Base-by-base conservation (phyloP, 2,329 filamentous ascomycete genomes). In the Fusarium buharicum region DNA sequence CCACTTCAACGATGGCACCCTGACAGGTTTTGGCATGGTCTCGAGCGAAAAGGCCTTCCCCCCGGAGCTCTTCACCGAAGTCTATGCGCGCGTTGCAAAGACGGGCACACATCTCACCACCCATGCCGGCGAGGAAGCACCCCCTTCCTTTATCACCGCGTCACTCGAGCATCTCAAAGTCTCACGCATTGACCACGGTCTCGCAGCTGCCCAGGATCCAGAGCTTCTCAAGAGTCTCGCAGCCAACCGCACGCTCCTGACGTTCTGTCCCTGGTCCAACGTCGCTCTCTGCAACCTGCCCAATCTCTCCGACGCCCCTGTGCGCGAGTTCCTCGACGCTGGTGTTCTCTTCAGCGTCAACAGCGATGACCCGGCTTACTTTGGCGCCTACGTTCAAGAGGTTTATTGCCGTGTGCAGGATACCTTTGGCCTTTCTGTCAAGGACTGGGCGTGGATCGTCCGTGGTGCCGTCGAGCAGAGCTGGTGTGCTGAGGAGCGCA, bases 81-180 rank as follows among this genome's bases (percentile, higher is more conserved):
- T 90, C 33, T 94, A 88, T 60, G 69, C 70, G 37, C 67, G 68
- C 30, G 70, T 73, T 70, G 75, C 81, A 17, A 88, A 85, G 0
- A 73, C 74, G 22, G 77, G 78, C 24, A 84, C 85, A 0, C 80
- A 80, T 24, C 79, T 86, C n/a, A 93, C 90, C 0, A 86, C 90
- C 3, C 90, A 93, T 73, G 90, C 88, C 3, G 90, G 90, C 48
- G 90, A 93, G 73, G 90, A 93, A 71, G 90, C 88, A 1, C 88
- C 89, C 14, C 76, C 87, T 4, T 80, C 79, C 6, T 92, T 90
- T 74, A 88, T 94, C 65, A 76, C 77, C 20, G 79, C 81, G 22
- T 87, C 90, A 2, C 77, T 93, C 36, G 84, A 90, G 64, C 71
- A 80, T 27, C 81, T 92, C 38, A 78, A 81, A 18, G 85, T 86